Evolutionary conservation across 352 stramenopile species (phyloP).

Genomic region (Globisporangium emineosum): DNA sequence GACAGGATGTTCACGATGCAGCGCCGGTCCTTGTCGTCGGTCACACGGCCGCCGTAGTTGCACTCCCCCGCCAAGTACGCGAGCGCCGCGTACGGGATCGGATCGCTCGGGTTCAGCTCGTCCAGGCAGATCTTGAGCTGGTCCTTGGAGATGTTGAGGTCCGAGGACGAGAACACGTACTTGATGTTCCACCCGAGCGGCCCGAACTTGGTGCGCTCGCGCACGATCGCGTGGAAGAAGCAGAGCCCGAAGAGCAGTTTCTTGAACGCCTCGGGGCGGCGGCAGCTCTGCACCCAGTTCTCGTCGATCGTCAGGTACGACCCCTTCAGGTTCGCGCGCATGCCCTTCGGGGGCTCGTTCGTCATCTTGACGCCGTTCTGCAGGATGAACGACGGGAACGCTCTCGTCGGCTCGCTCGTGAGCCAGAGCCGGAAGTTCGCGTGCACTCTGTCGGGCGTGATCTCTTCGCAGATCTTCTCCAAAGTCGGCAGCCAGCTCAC

Average conservation of each 20-base stretch:
- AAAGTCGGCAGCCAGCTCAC: conserved; percentile 94
- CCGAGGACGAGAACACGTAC: conserved; percentile 86
- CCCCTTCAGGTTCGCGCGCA: conserved; percentile 92
- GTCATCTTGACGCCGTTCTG: conserved; percentile 96
- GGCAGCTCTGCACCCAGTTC: conserved; percentile 65
- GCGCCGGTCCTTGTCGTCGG: conserved; percentile 92
- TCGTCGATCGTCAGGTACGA: conserved; percentile 87
- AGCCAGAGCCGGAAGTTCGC: conserved; percentile 93
- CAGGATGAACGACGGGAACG: conserved; percentile 94
- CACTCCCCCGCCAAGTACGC: conserved; percentile 92
- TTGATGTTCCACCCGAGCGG: conserved; percentile 87
- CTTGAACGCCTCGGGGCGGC: conserved; percentile 67
- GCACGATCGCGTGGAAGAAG: conserved; percentile 92
- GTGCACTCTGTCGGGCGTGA: conserved; percentile 89
- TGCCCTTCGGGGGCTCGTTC: conserved; percentile 93
- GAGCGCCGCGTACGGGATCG: conserved; percentile 89
- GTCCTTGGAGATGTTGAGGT: conserved; percentile 83
- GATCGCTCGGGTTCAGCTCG: conserved; percentile 53
- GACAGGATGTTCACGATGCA: conserved; percentile 85
- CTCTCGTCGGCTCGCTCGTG: conserved; percentile 90
- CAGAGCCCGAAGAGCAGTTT: conserved; percentile 86
- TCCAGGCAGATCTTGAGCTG: conserved; percentile 85
- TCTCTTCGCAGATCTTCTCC: conserved; percentile 93
- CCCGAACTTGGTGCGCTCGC: conserved; percentile 83
- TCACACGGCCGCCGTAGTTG: conserved; percentile 95